These are phyloP conservation scores for Emydomyces testavorans DNA, from an alignment of 2,329 filamentous ascomycete species.

Conservation along the genomic window DNA sequence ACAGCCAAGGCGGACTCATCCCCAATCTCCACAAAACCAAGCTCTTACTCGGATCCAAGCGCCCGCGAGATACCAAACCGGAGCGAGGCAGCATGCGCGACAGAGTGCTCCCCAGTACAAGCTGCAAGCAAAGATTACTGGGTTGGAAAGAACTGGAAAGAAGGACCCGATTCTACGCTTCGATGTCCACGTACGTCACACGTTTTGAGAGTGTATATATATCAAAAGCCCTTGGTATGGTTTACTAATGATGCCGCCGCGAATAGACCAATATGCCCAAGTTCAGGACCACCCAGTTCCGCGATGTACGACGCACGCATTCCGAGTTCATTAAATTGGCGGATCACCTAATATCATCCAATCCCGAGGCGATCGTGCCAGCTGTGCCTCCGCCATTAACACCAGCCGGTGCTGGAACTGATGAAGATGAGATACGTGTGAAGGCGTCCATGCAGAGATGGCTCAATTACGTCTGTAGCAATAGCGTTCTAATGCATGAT, in stretches of 20 bases:
- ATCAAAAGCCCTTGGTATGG: neutral
- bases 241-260: slow-evolving; percentile 2
- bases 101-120: slow-evolving; percentile 60
- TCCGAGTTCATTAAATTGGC: slow-evolving; percentile 95
- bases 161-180: slow-evolving; percentile 93
- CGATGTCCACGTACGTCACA: slow-evolving; percentile 72
- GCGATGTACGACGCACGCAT: slow-evolving; percentile 89
- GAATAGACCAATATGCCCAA: slow-evolving; percentile 94
- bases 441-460: slow-evolving; percentile 86
- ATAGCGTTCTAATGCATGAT: slow-evolving; percentile 84
- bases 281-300: slow-evolving; percentile 95
- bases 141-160: slow-evolving; percentile 80
- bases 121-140: slow-evolving; percentile 89
- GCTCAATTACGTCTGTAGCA: slow-evolving; percentile 86
- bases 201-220: neutral
- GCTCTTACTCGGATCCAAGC: slow-evolving; percentile 29
- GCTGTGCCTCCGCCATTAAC: slow-evolving; percentile 91
- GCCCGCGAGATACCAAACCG: slow-evolving; percentile 40
- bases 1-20: slow-evolving; percentile 16
- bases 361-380: slow-evolving; percentile 87
- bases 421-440: slow-evolving; percentile 83
- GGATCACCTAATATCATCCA: slow-evolving; percentile 92
- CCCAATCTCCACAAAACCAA: slow-evolving; percentile 18
- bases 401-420: slow-evolving; percentile 85
- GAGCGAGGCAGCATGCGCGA: slow-evolving; percentile 27